These are phyloP conservation scores for Arxiozyma slooffiae DNA, from an alignment of 1,139 yeast species.

Conservation along the genomic window DNA sequence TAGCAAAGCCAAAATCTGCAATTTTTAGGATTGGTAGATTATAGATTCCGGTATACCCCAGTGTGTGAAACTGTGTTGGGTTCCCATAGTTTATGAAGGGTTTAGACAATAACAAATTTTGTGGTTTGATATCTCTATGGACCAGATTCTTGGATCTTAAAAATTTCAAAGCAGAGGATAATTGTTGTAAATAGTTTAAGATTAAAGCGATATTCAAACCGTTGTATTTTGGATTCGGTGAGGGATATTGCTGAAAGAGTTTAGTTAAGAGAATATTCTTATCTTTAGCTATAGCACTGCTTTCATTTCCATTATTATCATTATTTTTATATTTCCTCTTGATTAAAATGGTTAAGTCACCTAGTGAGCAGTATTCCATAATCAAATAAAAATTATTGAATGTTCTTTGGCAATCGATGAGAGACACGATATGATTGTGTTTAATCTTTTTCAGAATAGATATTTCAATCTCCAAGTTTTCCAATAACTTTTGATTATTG, in stretches of 20 bases:
- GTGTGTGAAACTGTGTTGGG: slow-evolving; percentile 44
- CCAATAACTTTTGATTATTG: slow-evolving; percentile 66
- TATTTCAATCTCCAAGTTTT: slow-evolving; percentile 85
- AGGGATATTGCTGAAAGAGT: slow-evolving; percentile 71
- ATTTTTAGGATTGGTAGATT: slow-evolving; percentile 83
- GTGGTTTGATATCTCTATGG: slow-evolving; percentile 92
- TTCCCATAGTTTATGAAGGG: slow-evolving; percentile 48
- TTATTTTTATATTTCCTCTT: slow-evolving; percentile 64
- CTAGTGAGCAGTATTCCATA: slow-evolving; percentile 96
- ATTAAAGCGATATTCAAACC: slow-evolving; percentile 76
- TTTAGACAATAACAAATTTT: slow-evolving; percentile 74
- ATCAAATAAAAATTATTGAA: slow-evolving; percentile 72
- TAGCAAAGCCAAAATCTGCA: slow-evolving; percentile 96
- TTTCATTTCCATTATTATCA: slow-evolving; percentile 40
- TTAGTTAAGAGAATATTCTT: slow-evolving; percentile 74
- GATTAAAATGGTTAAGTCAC: slow-evolving; percentile 83
- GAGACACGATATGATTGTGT: slow-evolving; percentile 86
- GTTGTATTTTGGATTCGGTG: slow-evolving; percentile 57
- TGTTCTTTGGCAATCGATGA: slow-evolving; percentile 75
- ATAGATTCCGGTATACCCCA: slow-evolving; percentile 66
- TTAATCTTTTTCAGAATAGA: slow-evolving; percentile 73
- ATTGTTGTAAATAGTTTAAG: slow-evolving; percentile 75
- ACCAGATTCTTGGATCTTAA: slow-evolving; percentile 75
- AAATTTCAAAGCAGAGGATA: slow-evolving; percentile 74
- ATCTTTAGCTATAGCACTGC: slow-evolving; percentile 40